phyloP scores from a whole-genome alignment of 345 rosid genomes.

The sweet orange (Citrus sinensis) region DVS_A1.0 CM039168.1:24847001-24847500 shows the following conservation, averaged over 20 bases:
- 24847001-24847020: neutral
- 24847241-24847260: conserved; percentile 67
- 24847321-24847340: neutral
- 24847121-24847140: conserved; percentile 71
- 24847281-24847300: neutral
- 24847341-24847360: neutral
- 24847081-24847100: conserved; percentile 77
- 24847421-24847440: conserved; percentile 80
- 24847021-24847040: conserved; percentile 2
- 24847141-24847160: conserved; percentile 26
- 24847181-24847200: conserved; percentile 77
- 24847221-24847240: conserved; percentile 69
- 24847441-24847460: conserved; percentile 76
- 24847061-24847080: conserved; percentile 30
- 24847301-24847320: neutral
- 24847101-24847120: conserved; percentile 87
- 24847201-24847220: conserved; percentile 89
- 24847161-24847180: conserved; percentile 20
- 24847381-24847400: conserved; percentile 57
- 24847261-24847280: conserved; percentile 18
- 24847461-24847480: conserved; percentile 72
- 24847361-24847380: conserved; percentile 36
- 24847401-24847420: conserved; percentile 90
- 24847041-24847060: neutral
- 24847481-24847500: conserved; percentile 38